Evolutionary conservation across 441 rosid genomes (phyloP).

Genomic region (Syzygium syzygioides): DNA sequence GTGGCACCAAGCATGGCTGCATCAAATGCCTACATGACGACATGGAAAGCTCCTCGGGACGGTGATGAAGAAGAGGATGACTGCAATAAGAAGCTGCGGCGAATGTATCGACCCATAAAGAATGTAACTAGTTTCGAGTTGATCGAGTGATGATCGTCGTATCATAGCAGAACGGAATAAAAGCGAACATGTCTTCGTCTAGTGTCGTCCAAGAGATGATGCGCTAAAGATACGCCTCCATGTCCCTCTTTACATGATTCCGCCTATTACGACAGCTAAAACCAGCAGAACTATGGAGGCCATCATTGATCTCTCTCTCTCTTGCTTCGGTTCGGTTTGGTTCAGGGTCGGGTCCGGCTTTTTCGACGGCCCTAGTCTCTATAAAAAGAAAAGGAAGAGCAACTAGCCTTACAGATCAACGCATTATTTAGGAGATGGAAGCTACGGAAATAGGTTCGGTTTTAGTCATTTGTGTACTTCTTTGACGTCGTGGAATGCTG

Average conservation of each 20-base stretch:
- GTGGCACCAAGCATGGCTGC: accelerated
- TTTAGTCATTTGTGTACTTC: not conserved
- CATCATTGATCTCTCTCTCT: accelerated
- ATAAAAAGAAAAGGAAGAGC: not conserved
- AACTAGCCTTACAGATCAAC: not conserved
- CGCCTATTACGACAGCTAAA: accelerated
- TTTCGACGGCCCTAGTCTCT: no score
- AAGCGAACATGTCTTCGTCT: not conserved
- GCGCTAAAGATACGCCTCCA: not conserved
- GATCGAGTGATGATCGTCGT: no score
- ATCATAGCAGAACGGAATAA: no score
- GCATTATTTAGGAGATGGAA: not conserved
- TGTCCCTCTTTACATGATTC: not conserved
- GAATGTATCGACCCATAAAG: no score
- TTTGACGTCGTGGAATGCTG: not conserved
- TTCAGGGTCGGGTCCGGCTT: no score
- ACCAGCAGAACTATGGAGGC: accelerated
- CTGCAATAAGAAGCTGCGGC: no score
- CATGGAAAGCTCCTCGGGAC: no score
- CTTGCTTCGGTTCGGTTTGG: not conserved
- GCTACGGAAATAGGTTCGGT: not conserved
- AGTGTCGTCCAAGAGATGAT: not conserved
- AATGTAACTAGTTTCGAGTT: no score
- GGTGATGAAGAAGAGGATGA: no score
- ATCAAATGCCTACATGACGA: not conserved